Base-by-base conservation (phyloP, 1,139 yeast genomes). In the Diutina catenulata region DNA sequence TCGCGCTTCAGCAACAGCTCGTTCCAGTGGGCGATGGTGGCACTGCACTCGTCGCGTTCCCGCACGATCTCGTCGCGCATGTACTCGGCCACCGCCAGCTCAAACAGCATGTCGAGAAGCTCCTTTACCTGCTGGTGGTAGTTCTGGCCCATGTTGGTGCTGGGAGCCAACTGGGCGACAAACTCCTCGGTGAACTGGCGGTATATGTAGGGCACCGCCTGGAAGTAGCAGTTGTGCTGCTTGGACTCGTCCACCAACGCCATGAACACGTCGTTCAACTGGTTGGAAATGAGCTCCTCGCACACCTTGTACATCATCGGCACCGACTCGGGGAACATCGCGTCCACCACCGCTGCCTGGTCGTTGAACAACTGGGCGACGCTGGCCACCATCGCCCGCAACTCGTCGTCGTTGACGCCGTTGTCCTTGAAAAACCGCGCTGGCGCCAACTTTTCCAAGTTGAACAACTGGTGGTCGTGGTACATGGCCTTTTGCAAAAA, bases 261-360 rank as follows among this genome's bases (percentile, higher is more conserved):
- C 48, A 55, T 49, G 3, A 64, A 47, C n/a, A 61, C 45, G 35
- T 65, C 70, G 33, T 57, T 54, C 11, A 67, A 46, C 41, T 64
- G 70, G 42, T 64, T 67, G 10, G 68, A 53, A 1, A 66, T 59
- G 39, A 67, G 51, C 43, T 68, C 73, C 45, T 68, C 74, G 40
- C 69, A 56, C 1, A 68, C 65, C 43, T 65, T 65, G 48, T 62
- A 64, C 72, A 67, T 67, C 65, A 68, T 64, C 1, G 73, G 71
- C 5, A 67, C 54, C 1, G 57, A 41, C 19, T 47, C 54, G 1
- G 72, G 70, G 43, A 68, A 68, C 5, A 67, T 60, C 14, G 48
- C 47, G 41, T 68, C 72, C 15, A 67, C 60, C 2, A 64, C 53
- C 10, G 42, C 40, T 1, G 67, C 50, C 40, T 64, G 62, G 25